Percentiles rank a stretch among this genome's conserved stretches.
phyloP scores from a whole-genome alignment of 257 asterid genomes.

The Nyctanthes arbortristis region DNA sequence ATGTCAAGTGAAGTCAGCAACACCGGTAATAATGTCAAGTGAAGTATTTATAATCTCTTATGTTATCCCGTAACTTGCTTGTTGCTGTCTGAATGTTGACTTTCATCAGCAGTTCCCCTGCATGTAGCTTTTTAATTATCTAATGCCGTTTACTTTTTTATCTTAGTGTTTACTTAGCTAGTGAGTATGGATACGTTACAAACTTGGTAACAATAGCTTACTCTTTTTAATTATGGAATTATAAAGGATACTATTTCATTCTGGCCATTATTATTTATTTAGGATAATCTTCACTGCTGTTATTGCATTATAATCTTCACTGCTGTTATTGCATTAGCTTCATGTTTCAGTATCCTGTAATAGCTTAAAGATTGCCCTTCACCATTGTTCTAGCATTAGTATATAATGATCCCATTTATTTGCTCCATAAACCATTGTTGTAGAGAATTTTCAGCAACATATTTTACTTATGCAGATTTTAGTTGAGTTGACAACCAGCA shows the following conservation, averaged over 20 bases:
- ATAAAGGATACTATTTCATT: too few species aligned
- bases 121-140: constrained; percentile 6
- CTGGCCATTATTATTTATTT: too few species aligned
- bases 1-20: not conserved
- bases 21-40: not conserved
- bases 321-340: too few species aligned
- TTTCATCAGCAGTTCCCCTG: not conserved
- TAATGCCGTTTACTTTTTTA: constrained; percentile 16
- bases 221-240: not conserved
- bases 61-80: not conserved
- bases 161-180: constrained; percentile 8
- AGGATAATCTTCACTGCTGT: too few species aligned
- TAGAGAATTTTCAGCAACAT: too few species aligned
- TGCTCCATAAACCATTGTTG: too few species aligned
- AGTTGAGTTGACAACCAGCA: too few species aligned
- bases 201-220: constrained; percentile 11
- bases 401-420: not conserved
- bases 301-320: too few species aligned
- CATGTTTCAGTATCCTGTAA: too few species aligned
- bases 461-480: too few species aligned
- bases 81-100: constrained; percentile 16
- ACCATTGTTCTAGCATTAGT: not conserved
- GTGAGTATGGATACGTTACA: constrained; percentile 21
- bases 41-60: not conserved
- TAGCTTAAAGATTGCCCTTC: not conserved